Evolutionary conservation across 345 rosid genomes (phyloP), one percentile per base, ranked within the genome.

Genomic region (Hibiscus syriacus): DNA sequence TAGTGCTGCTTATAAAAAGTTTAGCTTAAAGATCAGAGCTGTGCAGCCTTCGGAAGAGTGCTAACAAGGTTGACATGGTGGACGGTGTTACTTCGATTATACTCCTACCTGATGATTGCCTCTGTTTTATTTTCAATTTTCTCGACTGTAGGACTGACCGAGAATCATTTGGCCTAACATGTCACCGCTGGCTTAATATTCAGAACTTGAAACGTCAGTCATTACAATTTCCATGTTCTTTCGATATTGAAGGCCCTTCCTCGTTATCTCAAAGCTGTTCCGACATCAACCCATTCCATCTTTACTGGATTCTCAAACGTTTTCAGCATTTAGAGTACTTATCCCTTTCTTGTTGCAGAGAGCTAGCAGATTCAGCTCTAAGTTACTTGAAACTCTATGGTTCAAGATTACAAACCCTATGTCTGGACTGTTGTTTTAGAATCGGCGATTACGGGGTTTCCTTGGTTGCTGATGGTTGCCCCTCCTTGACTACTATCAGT

Each of bases 81-180:
- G n/a, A n/a, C n/a, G n/a, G n/a, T n/a, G n/a, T n/a, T n/a, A n/a
- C n/a, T n/a, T n/a, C n/a, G n/a, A n/a, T n/a, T n/a, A n/a, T n/a
- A n/a, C n/a, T n/a, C n/a, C n/a, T n/a, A n/a, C n/a, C n/a, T n/a
- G n/a, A 86, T 82, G 98, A 90, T 80, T 90, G 88, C 55, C 86
- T 90, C 53, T 70, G 80, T 72, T 80, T 70, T 62, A 86, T 87
- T 79, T 87, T 86, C 75, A 73, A 77, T 68, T 29, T 71, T 57
- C 86, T 90, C 67, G 75, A 74, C 65, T 72, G 76, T 65, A 60
- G 73, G 14, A 64, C 78, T 10, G 91, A 87, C 66, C 84, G 74
- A 30, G 90, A 84, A 55, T 90, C 96, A 17, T 93, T 90, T 69
- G 92, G 96, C 43, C 72, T 87, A 50, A 85, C 96, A 66, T 88